Percentiles rank a stretch among this genome's conserved stretches.
These are phyloP conservation scores for Sphaerobolus stellatus DNA, from an alignment of 1,284 basidiomycete genomes.

Conservation along the genomic window DNA sequence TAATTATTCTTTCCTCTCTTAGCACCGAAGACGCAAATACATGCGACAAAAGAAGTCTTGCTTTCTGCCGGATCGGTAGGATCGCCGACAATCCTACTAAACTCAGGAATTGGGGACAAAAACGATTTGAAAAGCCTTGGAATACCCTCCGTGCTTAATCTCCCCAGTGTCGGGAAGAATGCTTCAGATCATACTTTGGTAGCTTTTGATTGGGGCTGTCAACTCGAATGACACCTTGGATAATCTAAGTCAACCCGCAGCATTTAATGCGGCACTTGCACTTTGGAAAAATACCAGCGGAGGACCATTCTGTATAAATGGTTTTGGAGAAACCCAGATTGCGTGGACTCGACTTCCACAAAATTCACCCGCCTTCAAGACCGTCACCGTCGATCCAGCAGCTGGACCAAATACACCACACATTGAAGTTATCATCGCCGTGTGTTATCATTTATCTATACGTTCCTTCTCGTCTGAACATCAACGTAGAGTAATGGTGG, in stretches of 20 bases:
- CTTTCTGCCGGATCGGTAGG: conserved; percentile 36
- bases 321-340: conserved; percentile 15
- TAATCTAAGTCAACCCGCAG: no score
- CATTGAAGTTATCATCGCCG: conserved; percentile 16
- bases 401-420: conserved; percentile 27
- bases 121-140: conserved; percentile 25
- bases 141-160: conserved; percentile 22
- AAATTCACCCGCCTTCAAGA: conserved; percentile 31
- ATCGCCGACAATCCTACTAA: conserved; percentile 36
- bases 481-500: no score
- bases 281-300: conserved; percentile 28
- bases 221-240: conserved; percentile 25
- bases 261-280: neutral
- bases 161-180: conserved; percentile 36
- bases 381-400: conserved; percentile 32
- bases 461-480: no score
- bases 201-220: conserved; percentile 19
- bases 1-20: no score
- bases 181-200: conserved; percentile 36
- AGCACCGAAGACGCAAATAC: neutral
- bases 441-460: no score
- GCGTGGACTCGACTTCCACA: conserved; percentile 32
- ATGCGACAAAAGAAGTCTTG: neutral
- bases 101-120: conserved; percentile 37
- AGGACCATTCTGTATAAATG: conserved; percentile 28